Conservation (phyloP, 2,329 filamentous ascomycete species). For the Neoarthrinium moseri region DNA sequence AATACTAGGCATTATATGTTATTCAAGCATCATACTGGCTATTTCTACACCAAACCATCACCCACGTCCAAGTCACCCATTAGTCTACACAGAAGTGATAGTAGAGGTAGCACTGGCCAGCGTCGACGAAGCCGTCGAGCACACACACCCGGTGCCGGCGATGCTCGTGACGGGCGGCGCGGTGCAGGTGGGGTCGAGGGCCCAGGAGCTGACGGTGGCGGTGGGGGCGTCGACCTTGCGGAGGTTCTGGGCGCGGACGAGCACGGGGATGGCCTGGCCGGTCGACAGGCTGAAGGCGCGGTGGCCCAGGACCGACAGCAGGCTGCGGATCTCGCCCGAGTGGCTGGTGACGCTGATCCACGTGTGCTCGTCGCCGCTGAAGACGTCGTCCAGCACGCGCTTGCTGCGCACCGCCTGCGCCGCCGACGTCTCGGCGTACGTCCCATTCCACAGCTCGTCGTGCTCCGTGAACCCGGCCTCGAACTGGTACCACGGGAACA, state of each 20-base stretch:
- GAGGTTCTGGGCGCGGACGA: constrained; percentile 57
- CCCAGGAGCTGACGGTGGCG: constrained; percentile 34
- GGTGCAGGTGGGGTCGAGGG: constrained; percentile 40
- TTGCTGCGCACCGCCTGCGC: constrained; percentile 51
- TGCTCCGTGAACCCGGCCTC: constrained; percentile 61
- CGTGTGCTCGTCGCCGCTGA: constrained; percentile 47
- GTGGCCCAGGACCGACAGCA: constrained; percentile 58
- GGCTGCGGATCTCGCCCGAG: constrained; percentile 52
- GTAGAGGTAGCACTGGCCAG: constrained; percentile 11
- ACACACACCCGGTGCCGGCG: constrained; percentile 39
- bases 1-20: no score
- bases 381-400: constrained; percentile 55
- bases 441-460: constrained; percentile 43
- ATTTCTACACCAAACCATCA: no score
- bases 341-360: constrained; percentile 62
- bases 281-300: constrained; percentile 62
- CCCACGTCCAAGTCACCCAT: no score
- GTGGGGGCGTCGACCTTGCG: constrained; percentile 20
- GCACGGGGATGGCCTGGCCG: constrained; percentile 65
- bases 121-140: constrained; percentile 21
- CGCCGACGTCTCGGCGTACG: constrained; percentile 38
- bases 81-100: no score
- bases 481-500: constrained; percentile 53
- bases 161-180: constrained; percentile 44
- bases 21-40: background rate